A percentile compares a stretch with the other conserved stretches of the same genome.
Evolutionary conservation across 2,329 filamentous ascomycete species (phyloP).

Genomic region (Apiospora marii): DNA sequence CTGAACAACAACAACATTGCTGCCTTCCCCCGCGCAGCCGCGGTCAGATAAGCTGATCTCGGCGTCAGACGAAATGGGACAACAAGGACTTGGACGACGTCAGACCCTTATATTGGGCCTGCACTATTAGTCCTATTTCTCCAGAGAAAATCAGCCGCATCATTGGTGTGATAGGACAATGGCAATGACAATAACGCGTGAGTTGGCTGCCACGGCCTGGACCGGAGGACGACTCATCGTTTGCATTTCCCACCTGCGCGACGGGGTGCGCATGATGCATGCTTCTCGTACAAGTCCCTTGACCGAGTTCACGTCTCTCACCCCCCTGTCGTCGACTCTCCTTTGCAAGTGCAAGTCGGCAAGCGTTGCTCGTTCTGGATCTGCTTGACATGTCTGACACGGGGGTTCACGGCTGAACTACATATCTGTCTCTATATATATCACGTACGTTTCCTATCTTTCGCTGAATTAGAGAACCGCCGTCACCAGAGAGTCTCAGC

Average conservation of each 20-base stretch:
- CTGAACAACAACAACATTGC: neutral
- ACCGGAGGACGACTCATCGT: neutral
- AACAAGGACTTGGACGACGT: neutral
- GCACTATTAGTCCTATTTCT: neutral
- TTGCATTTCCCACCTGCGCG: neutral
- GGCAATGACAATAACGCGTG: neutral
- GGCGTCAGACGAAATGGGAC: neutral
- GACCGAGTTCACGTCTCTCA: neutral
- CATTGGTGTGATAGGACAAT: neutral
- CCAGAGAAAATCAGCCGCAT: neutral
- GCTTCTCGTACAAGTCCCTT: neutral
- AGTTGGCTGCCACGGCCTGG: neutral
- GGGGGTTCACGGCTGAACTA: neutral
- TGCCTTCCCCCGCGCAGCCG: neutral
- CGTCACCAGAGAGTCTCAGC: neutral
- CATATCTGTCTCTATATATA: too few relatives aligned
- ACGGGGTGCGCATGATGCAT: neutral
- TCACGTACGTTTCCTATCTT: neutral
- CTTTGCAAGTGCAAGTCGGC: neutral
- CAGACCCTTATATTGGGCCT: constrained; percentile 11
- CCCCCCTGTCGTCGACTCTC: neutral
- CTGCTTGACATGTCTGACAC: neutral
- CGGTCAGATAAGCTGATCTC: constrained; percentile 11
- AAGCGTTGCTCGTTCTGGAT: neutral
- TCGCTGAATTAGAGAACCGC: neutral